phyloP scores from a whole-genome alignment of 139 green algal species.

The Microglena sp. region DNA sequence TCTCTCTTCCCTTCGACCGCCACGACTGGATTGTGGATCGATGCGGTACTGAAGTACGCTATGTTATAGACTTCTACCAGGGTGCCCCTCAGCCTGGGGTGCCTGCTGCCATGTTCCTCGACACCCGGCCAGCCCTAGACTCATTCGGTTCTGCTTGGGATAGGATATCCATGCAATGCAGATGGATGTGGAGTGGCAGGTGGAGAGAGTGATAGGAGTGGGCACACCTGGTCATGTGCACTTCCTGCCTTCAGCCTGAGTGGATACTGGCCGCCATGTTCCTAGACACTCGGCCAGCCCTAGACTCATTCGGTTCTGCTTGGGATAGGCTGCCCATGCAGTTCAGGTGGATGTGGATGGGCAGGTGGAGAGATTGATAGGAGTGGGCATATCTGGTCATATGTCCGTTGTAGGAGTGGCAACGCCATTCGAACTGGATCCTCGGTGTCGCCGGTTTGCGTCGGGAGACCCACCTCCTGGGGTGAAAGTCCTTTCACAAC shows the following conservation, averaged over 20 bases:
- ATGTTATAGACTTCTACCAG: slow-evolving; percentile 96
- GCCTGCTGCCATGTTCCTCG: slow-evolving; percentile 80
- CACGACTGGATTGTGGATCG: slow-evolving; percentile 93
- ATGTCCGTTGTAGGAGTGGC: no score
- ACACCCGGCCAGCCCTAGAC: slow-evolving; percentile 84
- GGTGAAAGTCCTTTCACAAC: no score
- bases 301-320: slow-evolving; percentile 55
- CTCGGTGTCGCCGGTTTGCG: no score
- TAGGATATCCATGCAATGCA: slow-evolving; percentile 40
- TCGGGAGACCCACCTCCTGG: no score
- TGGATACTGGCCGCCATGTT: slow-evolving; percentile 86
- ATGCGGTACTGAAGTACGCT: slow-evolving; percentile 70
- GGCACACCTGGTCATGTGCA: no score
- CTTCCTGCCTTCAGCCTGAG: no score
- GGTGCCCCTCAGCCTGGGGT: slow-evolving; percentile 41
- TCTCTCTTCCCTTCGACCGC: slow-evolving; percentile 86
- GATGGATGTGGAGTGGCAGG: slow-evolving; percentile 16
- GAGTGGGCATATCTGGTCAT: no score
- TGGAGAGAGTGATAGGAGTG: slow-evolving; percentile 8
- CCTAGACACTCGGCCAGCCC: slow-evolving; percentile 79
- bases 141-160: slow-evolving; percentile 46
- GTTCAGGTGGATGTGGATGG: slow-evolving; percentile 15
- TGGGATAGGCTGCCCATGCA: slow-evolving; percentile 58
- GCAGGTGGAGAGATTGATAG: slow-evolving; percentile 12
- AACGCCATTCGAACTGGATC: no score